Evolutionary conservation across 192 early-diverging fungal species (phyloP), one percentile per base, ranked within the genome.

Genomic region (Fimicolochytrium jonesii): DNA sequence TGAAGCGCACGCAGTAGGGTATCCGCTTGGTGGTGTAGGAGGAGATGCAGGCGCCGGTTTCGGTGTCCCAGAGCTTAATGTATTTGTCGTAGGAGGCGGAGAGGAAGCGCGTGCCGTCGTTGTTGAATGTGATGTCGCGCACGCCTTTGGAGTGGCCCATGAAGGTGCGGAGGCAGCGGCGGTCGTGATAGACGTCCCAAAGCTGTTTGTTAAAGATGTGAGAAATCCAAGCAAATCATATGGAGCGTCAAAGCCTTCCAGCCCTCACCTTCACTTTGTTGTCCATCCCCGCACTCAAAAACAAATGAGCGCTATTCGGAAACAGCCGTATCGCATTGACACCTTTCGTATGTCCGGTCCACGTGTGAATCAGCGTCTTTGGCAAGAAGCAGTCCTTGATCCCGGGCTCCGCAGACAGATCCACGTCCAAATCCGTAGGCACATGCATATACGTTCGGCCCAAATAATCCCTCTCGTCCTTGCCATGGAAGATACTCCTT

Each of bases 61-160:
- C 97, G 0, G 95, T 97, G 64, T 99, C 97, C 97, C 97, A 99
- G 28, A 95, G 71, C 69, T 99, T 99, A 23, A 95, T 86, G 58
- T 81, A 88, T 59, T 86, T 87, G 70, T 99, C 97, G 61, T 93
- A 97, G 35, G 88, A 87, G 18, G 89, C 88, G 64, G 86, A 90
- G 43, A 99, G 68, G 59, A 99, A 99, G 39, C 76, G 59, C 2
- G 66, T 69, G 18, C 97, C 97, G 61, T 90, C 87, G 61, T 91
- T 93, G 23, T 80, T 85, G 77, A 99, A 99, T 17, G 79, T 82
- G 29, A 97, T 87, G 66, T 95, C 97, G 11, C 91, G 84, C 15
- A 99, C 92, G 0, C 81, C 94, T 70, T 97, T 95, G 53, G 81
- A 85, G 69, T 99, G 97, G 4, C 97, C 97, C 44, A 89, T 75